These are phyloP conservation scores for Tuber borchii DNA, from an alignment of 495 filamentous ascomycete species.

Conservation along the genomic window DNA sequence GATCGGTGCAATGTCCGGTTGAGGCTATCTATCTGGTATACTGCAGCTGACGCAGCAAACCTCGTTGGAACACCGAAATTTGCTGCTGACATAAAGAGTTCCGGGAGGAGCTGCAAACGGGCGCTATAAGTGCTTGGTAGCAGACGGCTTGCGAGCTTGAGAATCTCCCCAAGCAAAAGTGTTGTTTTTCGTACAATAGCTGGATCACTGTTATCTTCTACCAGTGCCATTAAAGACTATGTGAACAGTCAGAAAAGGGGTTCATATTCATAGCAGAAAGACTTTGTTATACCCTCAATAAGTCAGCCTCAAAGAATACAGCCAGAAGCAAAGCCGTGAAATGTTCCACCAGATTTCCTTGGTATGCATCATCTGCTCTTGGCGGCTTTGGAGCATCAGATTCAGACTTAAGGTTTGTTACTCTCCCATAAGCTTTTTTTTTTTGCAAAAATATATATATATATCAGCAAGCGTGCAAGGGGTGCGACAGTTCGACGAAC, in stretches of 20 bases:
- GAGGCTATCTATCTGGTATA: slow-evolving; percentile 96
- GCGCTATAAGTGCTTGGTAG: slow-evolving; percentile 72
- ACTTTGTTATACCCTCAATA: slow-evolving; percentile 56
- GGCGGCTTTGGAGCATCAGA: slow-evolving; percentile 43
- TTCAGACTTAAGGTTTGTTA: slow-evolving; percentile 74
- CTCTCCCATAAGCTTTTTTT: slow-evolving; percentile 64
- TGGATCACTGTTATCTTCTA: slow-evolving; percentile 66
- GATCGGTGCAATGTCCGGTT: slow-evolving; percentile 89
- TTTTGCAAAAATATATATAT: neutral
- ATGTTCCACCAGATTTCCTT: slow-evolving; percentile 82
- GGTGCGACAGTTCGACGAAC: neutral
- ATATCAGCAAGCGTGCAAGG: slow-evolving; percentile 18
- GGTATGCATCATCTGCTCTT: slow-evolving; percentile 55
- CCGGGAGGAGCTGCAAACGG: slow-evolving; percentile 74
- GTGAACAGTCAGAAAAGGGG: neutral
- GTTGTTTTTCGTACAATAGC: slow-evolving; percentile 81
- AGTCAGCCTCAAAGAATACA: slow-evolving; percentile 72
- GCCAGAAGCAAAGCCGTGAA: slow-evolving; percentile 86
- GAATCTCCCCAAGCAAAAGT: slow-evolving; percentile 77
- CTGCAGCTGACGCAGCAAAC: slow-evolving; percentile 72
- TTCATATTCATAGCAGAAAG: neutral
- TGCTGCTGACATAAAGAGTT: slow-evolving; percentile 68
- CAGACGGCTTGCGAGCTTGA: slow-evolving; percentile 79
- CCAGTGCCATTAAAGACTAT: slow-evolving; percentile 56
- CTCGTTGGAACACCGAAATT: slow-evolving; percentile 63